Base-by-base conservation (phyloP, 768 basidiomycete genomes). In the Strobilomyces confusus region DNA sequence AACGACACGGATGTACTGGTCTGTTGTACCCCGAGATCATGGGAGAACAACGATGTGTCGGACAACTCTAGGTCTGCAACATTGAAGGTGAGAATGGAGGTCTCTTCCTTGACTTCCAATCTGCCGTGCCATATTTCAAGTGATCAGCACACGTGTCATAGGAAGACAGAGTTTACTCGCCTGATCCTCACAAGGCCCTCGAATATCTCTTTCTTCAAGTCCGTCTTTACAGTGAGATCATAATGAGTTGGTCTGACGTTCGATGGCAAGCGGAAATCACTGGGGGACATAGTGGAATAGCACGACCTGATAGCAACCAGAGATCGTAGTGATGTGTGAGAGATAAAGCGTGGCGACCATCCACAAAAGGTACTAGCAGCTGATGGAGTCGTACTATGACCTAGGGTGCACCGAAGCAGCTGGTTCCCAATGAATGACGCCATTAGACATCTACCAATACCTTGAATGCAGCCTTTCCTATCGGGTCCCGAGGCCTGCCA, bases 151-250 rank as follows among this genome's bases (percentile, higher is more conserved):
- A 47, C 12, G 20, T 47, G 19, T 32, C 42, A 26, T 5, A 25
- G 37, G 40, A 29, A 34, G 40, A 7, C 29, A 40, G 29, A 22
- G 36, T 37, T 33, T 22, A 72, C 81, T 49, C 55, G 82, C 90
- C 80, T 75, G 63, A 89, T 81, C 58, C 82, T 82, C 45, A 86
- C 89, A 36, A 84, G 76, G 40, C 95, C 95, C 40, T 81, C 75
- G 68, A 93, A 98, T 11, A 73, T 79, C 55, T 83, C 77, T n/a
- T 77, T 77, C 51, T 86, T 78, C 48, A 98, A 81, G 72, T 98
- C 91, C 4, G 92, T 94, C 63, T 80, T 82, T 65, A 94, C 72
- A 43, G 82, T 82, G 46, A 93, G 64, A 59, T 89, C 86, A 69
- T 94, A 95, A 66, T 93, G 89, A 8, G 70, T 77, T 13, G 90